phyloP scores from a whole-genome alignment of 345 rosid genomes.

The Acer yangbiense region DNA sequence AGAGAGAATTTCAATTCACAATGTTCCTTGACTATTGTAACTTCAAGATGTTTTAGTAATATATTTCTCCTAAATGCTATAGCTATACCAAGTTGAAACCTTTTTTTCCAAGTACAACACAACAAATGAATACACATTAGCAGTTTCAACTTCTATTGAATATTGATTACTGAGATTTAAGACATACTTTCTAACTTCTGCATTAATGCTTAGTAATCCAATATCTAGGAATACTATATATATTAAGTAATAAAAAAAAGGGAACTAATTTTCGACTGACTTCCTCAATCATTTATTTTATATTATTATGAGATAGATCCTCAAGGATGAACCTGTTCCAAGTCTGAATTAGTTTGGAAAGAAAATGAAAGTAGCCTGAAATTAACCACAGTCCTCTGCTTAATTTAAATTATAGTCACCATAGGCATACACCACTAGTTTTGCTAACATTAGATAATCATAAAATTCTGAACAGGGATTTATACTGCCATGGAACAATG shows the following conservation, averaged over 20 bases:
- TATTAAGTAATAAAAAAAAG: not conserved
- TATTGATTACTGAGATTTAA: too few relatives aligned
- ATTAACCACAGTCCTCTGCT: not conserved
- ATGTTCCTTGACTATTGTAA: not conserved
- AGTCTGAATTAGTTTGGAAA: not conserved
- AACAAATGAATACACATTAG: too few relatives aligned
- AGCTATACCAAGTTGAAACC: not conserved
- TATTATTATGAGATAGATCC: not conserved
- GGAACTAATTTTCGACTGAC: not conserved
- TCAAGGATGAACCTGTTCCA: not conserved
- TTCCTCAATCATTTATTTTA: not conserved
- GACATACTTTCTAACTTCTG: too few relatives aligned
- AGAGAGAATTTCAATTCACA: not conserved
- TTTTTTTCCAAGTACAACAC: too few relatives aligned
- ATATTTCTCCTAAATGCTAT: not conserved
- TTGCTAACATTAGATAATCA: not conserved
- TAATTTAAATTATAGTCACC: not conserved
- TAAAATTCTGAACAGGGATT: not conserved
- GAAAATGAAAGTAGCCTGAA: not conserved
- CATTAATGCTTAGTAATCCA: not conserved
- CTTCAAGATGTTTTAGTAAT: not conserved
- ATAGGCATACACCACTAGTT: not conserved
- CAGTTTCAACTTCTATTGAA: too few relatives aligned
- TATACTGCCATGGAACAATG: not conserved
- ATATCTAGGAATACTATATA: not conserved